Base-by-base conservation (phyloP, 2,329 filamentous ascomycete genomes). In the Rutstroemia sp. region DNA sequence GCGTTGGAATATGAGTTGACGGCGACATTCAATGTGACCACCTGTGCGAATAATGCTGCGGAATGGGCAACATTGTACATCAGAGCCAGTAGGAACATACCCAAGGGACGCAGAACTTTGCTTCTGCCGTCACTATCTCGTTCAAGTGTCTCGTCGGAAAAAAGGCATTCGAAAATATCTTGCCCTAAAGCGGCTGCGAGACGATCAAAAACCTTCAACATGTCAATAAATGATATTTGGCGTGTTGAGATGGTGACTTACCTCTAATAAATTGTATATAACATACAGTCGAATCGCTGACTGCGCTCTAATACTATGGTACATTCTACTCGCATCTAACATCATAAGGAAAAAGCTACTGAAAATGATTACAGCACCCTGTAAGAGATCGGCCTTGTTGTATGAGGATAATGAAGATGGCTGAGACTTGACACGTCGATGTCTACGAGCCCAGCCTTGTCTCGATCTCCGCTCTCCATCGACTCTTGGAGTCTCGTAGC, bases 1-100 rank as follows among this genome's bases (percentile, higher is more conserved):
- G 94, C 92, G 68, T 99, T 99, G 0, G 92, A 96, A 72, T 99
- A 99, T 0, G 92, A 96, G 72, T 99, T 99, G 65, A 99, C 92
- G 0, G 94, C 94, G 3, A 99, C 95, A 61, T 99, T 99, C 54
- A 99, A 80, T 0, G 94, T 95, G 65, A 99, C 95, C 63, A 97
- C 92, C 68, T 99, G 94, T 70, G 96, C 97, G 72, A 99, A 97
- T 0, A 99, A 77, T 0, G 90, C 86, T 0, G 91, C 85, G 0
- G 92, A 86, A 70, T 99, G 94, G 4, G 88, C 76, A 46, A 95
- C 87, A 57, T 92, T 96, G 74, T 99, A 99, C 0, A 81, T 78
- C 23, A 99, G 77, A 0, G 92, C 88, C 17, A 97, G 80, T 5
- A 92, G 63, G 65, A 99, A 99, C 80, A 99, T 91, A 72, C 88